Percentiles rank a stretch among this genome's conserved stretches.
Conservation (phyloP, 768 basidiomycete genomes). For the Boletus vinaceobasis region DNA sequence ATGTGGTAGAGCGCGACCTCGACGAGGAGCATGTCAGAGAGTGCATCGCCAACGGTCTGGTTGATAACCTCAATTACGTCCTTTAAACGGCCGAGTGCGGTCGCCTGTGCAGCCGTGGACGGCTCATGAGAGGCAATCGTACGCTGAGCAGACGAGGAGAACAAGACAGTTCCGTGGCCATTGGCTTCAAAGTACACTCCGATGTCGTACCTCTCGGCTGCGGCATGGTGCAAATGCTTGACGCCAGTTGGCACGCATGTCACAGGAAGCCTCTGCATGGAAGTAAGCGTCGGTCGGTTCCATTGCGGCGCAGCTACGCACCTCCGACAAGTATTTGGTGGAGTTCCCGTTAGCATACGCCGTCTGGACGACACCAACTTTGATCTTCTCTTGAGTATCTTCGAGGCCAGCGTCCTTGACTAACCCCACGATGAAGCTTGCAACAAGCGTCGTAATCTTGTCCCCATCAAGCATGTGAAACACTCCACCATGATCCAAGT, state of each 20-base stretch:
- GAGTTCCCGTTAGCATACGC: constrained; percentile 98
- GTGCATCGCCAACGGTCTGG: constrained; percentile 96
- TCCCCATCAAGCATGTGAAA: constrained; percentile 97
- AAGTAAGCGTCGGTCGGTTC: constrained; percentile 7
- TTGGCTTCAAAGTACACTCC: constrained; percentile 99
- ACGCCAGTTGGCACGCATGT: constrained; percentile 96
- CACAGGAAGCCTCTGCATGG: constrained; percentile 80
- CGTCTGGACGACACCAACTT: constrained; percentile 95
- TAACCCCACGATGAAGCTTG: constrained; percentile 88
- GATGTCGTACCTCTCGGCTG: constrained; percentile 84
- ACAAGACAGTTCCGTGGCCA: constrained; percentile 95
- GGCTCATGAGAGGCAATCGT: constrained; percentile 63
- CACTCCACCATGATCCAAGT: constrained; percentile 68
- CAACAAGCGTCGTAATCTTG: constrained; percentile 93
- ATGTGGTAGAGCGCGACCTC: constrained; percentile 89
- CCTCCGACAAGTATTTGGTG: constrained; percentile 85
- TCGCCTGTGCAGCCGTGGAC: constrained; percentile 77
- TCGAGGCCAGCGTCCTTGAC: constrained; percentile 84
- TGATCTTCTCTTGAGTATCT: constrained; percentile 45
- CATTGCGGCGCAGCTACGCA: constrained; percentile 32
- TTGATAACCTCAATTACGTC: constrained; percentile 87
- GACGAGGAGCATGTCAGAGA: constrained; percentile 94
- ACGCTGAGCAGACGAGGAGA: constrained; percentile 72
- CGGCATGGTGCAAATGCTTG: constrained; percentile 97
- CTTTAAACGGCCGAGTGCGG: constrained; percentile 71